Evolutionary conservation across 257 asterid species (phyloP).

Genomic region (Primulina eburnea): DNA sequence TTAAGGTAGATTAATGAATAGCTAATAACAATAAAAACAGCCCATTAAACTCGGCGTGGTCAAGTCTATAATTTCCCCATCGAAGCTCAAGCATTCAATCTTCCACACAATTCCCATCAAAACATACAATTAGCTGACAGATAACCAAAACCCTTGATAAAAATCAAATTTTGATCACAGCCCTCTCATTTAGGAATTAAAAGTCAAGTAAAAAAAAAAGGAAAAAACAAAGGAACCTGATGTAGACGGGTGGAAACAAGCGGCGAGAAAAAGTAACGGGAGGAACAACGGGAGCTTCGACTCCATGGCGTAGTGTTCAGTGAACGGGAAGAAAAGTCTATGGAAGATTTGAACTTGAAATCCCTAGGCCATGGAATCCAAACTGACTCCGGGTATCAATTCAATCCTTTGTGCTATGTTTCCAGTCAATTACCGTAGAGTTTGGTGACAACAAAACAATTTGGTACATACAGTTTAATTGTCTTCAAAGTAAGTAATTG

Average conservation of each 20-base stretch:
- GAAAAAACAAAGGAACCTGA: slow-evolving; percentile 42
- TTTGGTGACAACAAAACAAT: neutral
- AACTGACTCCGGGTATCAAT: slow-evolving; percentile 24
- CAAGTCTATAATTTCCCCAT: neutral
- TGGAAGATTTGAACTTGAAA: slow-evolving; percentile 11
- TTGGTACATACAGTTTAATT: neutral
- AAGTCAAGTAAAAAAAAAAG: neutral
- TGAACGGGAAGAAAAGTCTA: slow-evolving; percentile 1
- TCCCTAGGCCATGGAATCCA: slow-evolving; percentile 41
- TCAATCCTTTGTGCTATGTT: neutral
- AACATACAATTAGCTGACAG: neutral
- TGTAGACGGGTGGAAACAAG: slow-evolving; percentile 37
- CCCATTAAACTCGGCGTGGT: too few species aligned
- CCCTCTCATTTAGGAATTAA: neutral
- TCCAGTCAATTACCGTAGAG: neutral
- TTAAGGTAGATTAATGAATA: too few species aligned
- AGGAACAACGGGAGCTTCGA: slow-evolving; percentile 34
- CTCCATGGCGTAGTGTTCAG: slow-evolving; percentile 42
- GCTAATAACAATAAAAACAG: too few species aligned
- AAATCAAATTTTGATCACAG: slow-evolving; percentile 1
- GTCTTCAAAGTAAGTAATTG: neutral
- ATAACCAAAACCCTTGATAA: neutral
- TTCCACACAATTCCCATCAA: neutral
- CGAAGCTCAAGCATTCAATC: neutral
- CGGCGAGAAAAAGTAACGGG: slow-evolving; percentile 34